Percentiles rank a stretch among this genome's conserved stretches.
Evolutionary conservation across 495 filamentous ascomycete genomes (phyloP).

Genomic region (Neurospora sp.): DNA sequence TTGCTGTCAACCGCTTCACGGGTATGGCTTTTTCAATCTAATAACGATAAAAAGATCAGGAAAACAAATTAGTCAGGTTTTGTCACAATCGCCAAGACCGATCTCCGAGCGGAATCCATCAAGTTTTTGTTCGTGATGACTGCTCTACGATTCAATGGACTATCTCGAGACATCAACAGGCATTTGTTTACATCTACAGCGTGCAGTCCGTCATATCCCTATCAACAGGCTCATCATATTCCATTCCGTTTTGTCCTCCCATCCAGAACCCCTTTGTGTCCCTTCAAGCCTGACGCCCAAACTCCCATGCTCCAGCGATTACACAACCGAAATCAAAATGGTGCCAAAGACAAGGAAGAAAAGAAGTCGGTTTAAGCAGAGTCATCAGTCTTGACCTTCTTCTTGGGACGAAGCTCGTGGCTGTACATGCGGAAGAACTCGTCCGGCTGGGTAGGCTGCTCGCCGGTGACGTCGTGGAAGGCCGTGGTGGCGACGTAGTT

Average conservation of each 20-base stretch:
- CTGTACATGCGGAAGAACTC: slow-evolving; percentile 45
- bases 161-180: neutral
- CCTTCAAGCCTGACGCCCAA: neutral
- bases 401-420: slow-evolving; percentile 35
- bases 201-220: neutral
- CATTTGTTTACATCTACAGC: neutral
- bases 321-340: neutral
- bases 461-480: slow-evolving; percentile 45
- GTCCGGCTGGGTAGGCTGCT: slow-evolving; percentile 35
- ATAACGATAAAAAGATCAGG: neutral
- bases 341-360: neutral
- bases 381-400: slow-evolving; percentile 20
- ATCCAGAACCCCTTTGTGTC: neutral
- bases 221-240: neutral
- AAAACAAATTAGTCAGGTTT: neutral
- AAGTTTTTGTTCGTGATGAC: neutral
- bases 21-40: neutral
- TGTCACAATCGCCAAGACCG: neutral
- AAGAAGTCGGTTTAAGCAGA: neutral
- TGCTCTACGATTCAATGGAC: neutral
- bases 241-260: neutral
- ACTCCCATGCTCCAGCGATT: neutral
- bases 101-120: neutral
- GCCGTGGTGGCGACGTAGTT: slow-evolving; percentile 49
- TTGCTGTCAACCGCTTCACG: neutral